A percentile compares a stretch with the other conserved stretches of the same genome.
Conservation (phyloP, 179 eudicot species). For the Carnegiea gigantea region DNA sequence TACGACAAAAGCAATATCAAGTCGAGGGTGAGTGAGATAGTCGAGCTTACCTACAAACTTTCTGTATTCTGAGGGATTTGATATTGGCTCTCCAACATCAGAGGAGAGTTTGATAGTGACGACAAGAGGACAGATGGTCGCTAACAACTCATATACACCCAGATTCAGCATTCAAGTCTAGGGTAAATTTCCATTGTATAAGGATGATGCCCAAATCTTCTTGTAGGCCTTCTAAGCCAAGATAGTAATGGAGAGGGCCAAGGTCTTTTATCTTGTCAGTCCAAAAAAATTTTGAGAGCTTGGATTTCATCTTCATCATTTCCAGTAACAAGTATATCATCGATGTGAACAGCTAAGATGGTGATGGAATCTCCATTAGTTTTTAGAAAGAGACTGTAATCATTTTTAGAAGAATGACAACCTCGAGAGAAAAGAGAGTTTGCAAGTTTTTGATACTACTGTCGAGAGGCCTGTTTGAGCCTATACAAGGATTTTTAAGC, state of each 20-base stretch:
- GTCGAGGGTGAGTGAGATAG: neutral
- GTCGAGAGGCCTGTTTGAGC: neutral
- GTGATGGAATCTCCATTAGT: neutral
- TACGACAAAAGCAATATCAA: neutral
- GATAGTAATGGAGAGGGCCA: neutral
- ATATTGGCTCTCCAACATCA: neutral
- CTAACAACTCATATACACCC: too few species aligned
- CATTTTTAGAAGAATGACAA: neutral
- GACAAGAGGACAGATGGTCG: neutral
- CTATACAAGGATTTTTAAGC: neutral
- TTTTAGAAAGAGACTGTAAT: neutral
- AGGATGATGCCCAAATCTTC: too few species aligned
- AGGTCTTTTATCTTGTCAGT: neutral
- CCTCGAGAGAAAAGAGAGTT: neutral
- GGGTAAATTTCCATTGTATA: too few species aligned
- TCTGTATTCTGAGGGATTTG: neutral
- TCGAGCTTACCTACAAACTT: neutral
- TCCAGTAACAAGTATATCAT: constrained; percentile 3
- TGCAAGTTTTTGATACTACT: neutral
- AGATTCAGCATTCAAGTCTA: too few species aligned
- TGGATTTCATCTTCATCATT: neutral
- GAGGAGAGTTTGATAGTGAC: neutral
- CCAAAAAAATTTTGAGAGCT: too few species aligned
- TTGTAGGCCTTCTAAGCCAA: neutral
- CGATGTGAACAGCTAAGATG: neutral